Base-by-base conservation (phyloP, 352 stramenopile genomes). In the Pythium apleroticum region DNA sequence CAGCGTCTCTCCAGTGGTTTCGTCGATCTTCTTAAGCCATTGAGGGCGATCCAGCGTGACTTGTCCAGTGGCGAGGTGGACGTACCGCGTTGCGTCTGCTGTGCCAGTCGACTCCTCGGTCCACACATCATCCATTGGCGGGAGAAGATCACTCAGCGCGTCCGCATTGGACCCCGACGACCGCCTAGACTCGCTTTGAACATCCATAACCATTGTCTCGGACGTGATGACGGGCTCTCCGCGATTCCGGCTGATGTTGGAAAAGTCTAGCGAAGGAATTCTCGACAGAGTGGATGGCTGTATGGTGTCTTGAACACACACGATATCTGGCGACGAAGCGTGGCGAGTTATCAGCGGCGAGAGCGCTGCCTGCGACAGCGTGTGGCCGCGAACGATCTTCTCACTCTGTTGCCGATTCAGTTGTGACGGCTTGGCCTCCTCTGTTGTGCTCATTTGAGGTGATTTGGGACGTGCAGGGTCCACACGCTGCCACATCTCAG, bases 81-180 rank as follows among this genome's bases (percentile, higher is more conserved):
- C 65, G 30, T 66, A 71, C 7, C 58, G 52, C 33, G 37, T 27
- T 1, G 14, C 10, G 19, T 52, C 31, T 25, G 15, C 7, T 11
- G 25, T 19, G 4, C 22, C 37, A 17, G 41, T 55, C 0, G 33
- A 17, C 24, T 71, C 65, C 39, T 71, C 57, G 3, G 22, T 37
- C 65, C 65, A 72, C 12, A 72, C 43, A 41, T 72, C 54, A 17
- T 67, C 65, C 65, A 72, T 72, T 4, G 58, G 43, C 7, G 65
- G 65, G 0, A 72, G 54, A 0, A 67, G 30, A 28, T 70, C 63
- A 17, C 63, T 65, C 4, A 70, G 39, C 8, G 55, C 56, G 10
- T 69, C 63, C 6, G 31, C 37, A 27, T 35, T 60, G 6, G 63
- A 64, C 0, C 31, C 49, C 2, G 56, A 46, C 1, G 65, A 71